phyloP scores from a whole-genome alignment of 169 alveolate genomes.

The Eimeria nieschulzi region DNA sequence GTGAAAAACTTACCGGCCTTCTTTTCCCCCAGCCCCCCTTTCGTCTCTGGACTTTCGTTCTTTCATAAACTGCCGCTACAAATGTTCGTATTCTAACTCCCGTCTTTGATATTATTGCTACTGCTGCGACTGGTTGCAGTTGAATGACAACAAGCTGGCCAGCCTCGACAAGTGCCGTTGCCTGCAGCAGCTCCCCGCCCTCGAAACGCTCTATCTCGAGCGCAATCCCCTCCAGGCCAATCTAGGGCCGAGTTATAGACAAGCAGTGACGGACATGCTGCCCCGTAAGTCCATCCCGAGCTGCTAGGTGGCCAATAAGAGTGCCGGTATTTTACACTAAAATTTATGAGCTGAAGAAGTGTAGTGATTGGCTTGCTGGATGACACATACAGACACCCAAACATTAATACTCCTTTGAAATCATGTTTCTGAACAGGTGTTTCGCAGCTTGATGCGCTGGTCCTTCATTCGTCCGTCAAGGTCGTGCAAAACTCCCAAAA shows the following conservation, averaged over 20 bases:
- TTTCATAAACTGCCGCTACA: too few species aligned
- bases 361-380: background rate
- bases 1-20: slow-evolving; percentile 56
- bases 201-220: slow-evolving; percentile 81
- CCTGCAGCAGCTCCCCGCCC: slow-evolving; percentile 47
- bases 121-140: slow-evolving; percentile 63
- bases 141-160: slow-evolving; percentile 78
- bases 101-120: background rate
- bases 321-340: background rate
- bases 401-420: background rate
- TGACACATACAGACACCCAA: background rate
- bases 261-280: slow-evolving; percentile 68
- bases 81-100: too few species aligned
- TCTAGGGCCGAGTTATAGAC: slow-evolving; percentile 82
- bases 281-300: slow-evolving; percentile 74
- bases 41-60: background rate
- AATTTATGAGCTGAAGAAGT: too few species aligned
- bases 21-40: background rate
- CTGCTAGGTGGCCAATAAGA: background rate
- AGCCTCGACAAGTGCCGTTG: slow-evolving; percentile 67
- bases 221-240: slow-evolving; percentile 79
- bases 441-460: slow-evolving; percentile 71
- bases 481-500: slow-evolving; percentile 28
- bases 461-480: slow-evolving; percentile 34
- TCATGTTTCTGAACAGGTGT: slow-evolving; percentile 25